These are phyloP conservation scores for Fennellomyces sp. DNA, from an alignment of 371 early-diverging fungal species.

Conservation along the genomic window DNA sequence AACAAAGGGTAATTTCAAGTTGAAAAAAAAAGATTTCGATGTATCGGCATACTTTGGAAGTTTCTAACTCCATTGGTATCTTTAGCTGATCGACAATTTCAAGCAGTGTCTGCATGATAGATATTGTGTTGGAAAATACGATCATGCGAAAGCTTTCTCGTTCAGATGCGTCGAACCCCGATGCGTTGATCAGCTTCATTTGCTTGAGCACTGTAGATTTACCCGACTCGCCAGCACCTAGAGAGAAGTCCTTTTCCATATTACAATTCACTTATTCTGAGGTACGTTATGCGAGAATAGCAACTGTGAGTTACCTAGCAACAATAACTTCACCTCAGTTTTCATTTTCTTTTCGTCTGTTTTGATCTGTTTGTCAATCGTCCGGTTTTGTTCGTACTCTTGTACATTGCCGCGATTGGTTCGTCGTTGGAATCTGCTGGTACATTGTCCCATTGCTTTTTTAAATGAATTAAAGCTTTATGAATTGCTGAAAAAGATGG, in stretches of 20 bases:
- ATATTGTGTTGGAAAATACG: constrained; percentile 84
- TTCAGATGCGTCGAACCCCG: constrained; percentile 83
- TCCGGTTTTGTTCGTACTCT: constrained; percentile 6
- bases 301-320: constrained; percentile 56
- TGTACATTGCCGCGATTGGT: not conserved
- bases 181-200: constrained; percentile 91
- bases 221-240: constrained; percentile 95
- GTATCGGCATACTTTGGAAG: constrained; percentile 28
- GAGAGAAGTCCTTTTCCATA: not conserved
- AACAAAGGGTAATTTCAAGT: not conserved
- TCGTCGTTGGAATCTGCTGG: too few species aligned
- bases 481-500: too few species aligned
- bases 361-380: constrained; percentile 75
- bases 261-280: not conserved
- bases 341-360: constrained; percentile 65
- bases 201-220: constrained; percentile 95
- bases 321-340: constrained; percentile 84
- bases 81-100: constrained; percentile 77
- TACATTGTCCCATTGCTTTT: constrained; percentile 6
- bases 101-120: constrained; percentile 83
- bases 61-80: constrained; percentile 48
- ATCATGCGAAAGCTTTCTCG: constrained; percentile 81
- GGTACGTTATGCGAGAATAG: too few species aligned
- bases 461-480: too few species aligned
- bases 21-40: not conserved